Percentiles rank a stretch among this genome's conserved stretches.
These are phyloP conservation scores for Tetradesmus obliquus DNA, from an alignment of 139 green algal genomes.

Conservation along the genomic window DNA sequence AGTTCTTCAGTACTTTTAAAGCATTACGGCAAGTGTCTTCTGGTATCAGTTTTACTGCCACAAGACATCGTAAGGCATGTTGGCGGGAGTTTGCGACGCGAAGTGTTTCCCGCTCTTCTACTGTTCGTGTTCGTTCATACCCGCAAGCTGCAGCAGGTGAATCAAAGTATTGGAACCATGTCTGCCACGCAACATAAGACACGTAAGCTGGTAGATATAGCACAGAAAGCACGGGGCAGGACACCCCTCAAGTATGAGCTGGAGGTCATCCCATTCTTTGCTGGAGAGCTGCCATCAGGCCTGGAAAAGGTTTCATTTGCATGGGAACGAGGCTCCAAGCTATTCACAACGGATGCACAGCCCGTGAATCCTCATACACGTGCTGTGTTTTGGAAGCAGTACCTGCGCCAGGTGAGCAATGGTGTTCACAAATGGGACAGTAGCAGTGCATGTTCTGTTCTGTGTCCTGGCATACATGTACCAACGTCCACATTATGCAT, in stretches of 20 bases:
- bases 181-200: not conserved
- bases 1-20: too few relatives aligned
- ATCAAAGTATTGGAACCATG: not conserved
- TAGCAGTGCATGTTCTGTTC: not conserved
- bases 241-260: slow-evolving; percentile 59
- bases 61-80: not conserved
- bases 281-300: slow-evolving; percentile 58
- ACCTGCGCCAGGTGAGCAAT: slow-evolving; percentile 57
- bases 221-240: slow-evolving; percentile 51
- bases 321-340: slow-evolving; percentile 66
- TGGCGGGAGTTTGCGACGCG: not conserved
- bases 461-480: not conserved
- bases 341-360: slow-evolving; percentile 62
- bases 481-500: too few relatives aligned
- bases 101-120: not conserved
- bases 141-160: not conserved
- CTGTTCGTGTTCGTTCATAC: not conserved
- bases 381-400: slow-evolving; percentile 68
- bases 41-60: too few relatives aligned
- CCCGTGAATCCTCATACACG: slow-evolving; percentile 57
- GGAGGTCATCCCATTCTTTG: slow-evolving; percentile 63
- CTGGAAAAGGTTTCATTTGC: slow-evolving; percentile 54
- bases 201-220: slow-evolving; percentile 47
- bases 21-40: too few relatives aligned
- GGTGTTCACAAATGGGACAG: not conserved